phyloP scores from a whole-genome alignment of 495 filamentous ascomycete species.

The Niebla homalea region DNA sequence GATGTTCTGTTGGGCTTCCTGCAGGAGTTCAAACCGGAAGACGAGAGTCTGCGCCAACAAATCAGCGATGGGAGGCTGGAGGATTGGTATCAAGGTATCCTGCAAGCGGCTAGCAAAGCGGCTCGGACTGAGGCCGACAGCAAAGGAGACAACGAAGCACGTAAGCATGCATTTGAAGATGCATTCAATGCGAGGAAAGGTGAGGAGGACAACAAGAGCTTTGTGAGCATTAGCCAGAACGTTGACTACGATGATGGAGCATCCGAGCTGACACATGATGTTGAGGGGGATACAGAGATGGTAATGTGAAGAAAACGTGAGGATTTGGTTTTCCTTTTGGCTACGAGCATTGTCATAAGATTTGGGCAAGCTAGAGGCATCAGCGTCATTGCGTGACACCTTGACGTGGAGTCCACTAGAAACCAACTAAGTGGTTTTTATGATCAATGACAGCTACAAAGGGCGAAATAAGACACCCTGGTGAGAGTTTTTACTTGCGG shows the following conservation, averaged over 20 bases:
- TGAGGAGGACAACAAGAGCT: slow-evolving; percentile 2
- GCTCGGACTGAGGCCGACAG: slow-evolving; percentile 11
- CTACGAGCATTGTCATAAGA: too few species aligned
- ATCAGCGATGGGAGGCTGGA: slow-evolving; percentile 47
- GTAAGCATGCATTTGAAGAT: neutral
- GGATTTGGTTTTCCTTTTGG: too few species aligned
- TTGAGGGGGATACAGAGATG: neutral
- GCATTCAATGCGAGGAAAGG: neutral
- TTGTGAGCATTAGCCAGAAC: neutral
- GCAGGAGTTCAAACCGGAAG: slow-evolving; percentile 41
- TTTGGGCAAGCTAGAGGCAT: neutral
- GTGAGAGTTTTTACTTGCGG: too few species aligned
- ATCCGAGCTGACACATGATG: neutral
- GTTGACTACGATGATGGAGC: neutral
- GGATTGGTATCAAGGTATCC: slow-evolving; percentile 44
- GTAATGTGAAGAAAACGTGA: neutral
- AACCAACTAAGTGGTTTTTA: too few species aligned
- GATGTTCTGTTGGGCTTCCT: slow-evolving; percentile 18
- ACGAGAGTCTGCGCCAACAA: slow-evolving; percentile 33
- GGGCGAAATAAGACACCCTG: too few species aligned
- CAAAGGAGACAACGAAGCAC: slow-evolving; percentile 6
- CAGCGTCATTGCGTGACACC: neutral
- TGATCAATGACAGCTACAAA: too few species aligned
- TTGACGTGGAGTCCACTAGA: too few species aligned
- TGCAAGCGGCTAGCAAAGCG: slow-evolving; percentile 22